These are phyloP conservation scores for Cicer chorassanicum DNA, from an alignment of 306 rosid species.

Conservation along the genomic window DNA sequence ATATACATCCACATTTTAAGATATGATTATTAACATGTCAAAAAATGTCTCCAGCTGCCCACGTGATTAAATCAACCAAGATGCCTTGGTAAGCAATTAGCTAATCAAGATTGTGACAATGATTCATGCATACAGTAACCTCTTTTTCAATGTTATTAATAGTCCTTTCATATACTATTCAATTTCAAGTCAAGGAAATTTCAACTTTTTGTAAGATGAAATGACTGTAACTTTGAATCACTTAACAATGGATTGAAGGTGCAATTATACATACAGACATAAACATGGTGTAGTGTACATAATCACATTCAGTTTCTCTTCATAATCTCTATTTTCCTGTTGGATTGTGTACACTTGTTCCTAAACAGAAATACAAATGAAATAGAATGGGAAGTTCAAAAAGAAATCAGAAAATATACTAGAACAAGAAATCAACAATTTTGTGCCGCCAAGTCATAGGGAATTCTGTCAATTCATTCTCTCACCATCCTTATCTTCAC, in stretches of 20 bases:
- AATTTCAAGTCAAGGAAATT: slow-evolving; percentile 26
- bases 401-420: slow-evolving; percentile 25
- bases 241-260: slow-evolving; percentile 51
- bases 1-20: background rate
- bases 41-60: slow-evolving; percentile 30
- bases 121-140: background rate
- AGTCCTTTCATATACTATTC: background rate
- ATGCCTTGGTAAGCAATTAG: slow-evolving; percentile 23
- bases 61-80: slow-evolving; percentile 31
- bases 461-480: slow-evolving; percentile 45
- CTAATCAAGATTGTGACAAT: slow-evolving; percentile 2
- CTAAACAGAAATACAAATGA: slow-evolving; percentile 52
- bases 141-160: slow-evolving; percentile 3
- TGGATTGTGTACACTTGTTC: slow-evolving; percentile 60
- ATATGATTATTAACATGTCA: background rate
- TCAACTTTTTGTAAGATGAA: background rate
- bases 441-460: slow-evolving; percentile 53
- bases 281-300: slow-evolving; percentile 40
- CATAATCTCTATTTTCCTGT: slow-evolving; percentile 43
- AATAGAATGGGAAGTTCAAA: slow-evolving; percentile 40
- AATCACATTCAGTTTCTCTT: slow-evolving; percentile 43
- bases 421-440: slow-evolving; percentile 54
- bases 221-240: slow-evolving; percentile 39
- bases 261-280: slow-evolving; percentile 41
- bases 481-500: slow-evolving; percentile 26